Conservation (phyloP, 495 filamentous ascomycete species). For the Paragyromitra xinjiangensis region DNA sequence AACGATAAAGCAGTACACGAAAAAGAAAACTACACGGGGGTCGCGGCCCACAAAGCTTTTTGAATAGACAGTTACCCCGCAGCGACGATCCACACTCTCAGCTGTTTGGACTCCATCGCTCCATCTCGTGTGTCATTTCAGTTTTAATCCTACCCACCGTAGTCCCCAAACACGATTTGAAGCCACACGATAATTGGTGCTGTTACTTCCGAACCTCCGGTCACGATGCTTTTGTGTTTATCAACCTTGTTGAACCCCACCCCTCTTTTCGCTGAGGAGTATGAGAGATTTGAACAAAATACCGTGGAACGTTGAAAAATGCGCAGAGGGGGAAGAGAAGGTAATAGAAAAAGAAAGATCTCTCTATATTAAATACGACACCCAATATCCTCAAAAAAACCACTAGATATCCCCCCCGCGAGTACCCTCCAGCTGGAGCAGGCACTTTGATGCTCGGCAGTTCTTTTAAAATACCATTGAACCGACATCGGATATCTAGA, state of each 20-base stretch:
- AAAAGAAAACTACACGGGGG: conserved; percentile 27
- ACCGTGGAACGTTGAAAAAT: conserved; percentile 2
- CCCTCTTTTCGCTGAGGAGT: not conserved
- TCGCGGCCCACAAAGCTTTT: conserved; percentile 3
- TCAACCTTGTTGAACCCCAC: conserved; percentile 7
- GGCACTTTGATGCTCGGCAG: not conserved
- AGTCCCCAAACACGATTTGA: conserved; percentile 2
- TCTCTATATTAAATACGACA: not conserved
- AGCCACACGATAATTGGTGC: conserved; percentile 4
- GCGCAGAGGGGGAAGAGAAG: not conserved
- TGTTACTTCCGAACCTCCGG: conserved; percentile 9
- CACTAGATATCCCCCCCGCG: not conserved
- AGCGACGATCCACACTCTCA: conserved; percentile 21
- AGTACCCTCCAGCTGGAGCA: not conserved
- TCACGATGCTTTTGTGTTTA: conserved; percentile 15
- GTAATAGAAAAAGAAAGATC: conserved; percentile 12
- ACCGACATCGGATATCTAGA: not conserved
- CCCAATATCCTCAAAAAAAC: not conserved
- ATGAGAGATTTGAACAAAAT: conserved; percentile 12
- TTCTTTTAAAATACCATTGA: not conserved
- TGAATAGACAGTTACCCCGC: conserved; percentile 40
- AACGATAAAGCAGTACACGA: not conserved
- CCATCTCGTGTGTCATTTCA: conserved; percentile 24
- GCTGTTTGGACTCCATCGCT: conserved; percentile 22
- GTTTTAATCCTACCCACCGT: conserved; percentile 3